Conservation (phyloP, 2,329 filamentous ascomycete species). For the Colletotrichum euphorbiae region DNA sequence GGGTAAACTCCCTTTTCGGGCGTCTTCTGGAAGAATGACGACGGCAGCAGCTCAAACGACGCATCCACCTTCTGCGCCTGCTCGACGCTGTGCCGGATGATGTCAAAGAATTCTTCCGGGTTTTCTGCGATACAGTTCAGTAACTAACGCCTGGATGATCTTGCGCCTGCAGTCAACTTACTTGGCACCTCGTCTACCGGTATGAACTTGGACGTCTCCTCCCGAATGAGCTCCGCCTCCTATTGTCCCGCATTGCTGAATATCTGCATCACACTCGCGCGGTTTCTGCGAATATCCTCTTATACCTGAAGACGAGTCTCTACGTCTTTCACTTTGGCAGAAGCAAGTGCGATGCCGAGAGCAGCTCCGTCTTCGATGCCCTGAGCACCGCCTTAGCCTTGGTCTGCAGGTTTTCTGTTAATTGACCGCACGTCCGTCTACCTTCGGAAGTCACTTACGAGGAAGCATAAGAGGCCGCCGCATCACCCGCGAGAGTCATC, state of each 20-base stretch:
- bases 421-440: not conserved
- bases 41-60: conserved; percentile 41
- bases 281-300: conserved; percentile 43
- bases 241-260: conserved; percentile 53
- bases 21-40: conserved; percentile 41
- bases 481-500: conserved; percentile 51
- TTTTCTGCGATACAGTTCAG: conserved; percentile 25
- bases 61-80: conserved; percentile 41
- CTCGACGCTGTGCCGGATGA: conserved; percentile 39
- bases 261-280: conserved; percentile 52
- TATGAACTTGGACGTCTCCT: conserved; percentile 47
- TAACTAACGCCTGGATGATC: not conserved
- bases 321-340: conserved; percentile 42
- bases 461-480: conserved; percentile 53
- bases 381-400: conserved; percentile 52
- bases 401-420: conserved; percentile 44
- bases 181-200: conserved; percentile 47
- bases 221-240: conserved; percentile 45
- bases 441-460: conserved; percentile 42
- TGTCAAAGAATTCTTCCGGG: conserved; percentile 39
- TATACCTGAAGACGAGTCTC: conserved; percentile 44
- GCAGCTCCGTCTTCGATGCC: conserved; percentile 51
- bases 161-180: conserved; percentile 35
- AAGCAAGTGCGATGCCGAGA: conserved; percentile 46
- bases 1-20: conserved; percentile 21